These are phyloP conservation scores for Hypoxylon sp. DNA, from an alignment of 2,329 filamentous ascomycete genomes.

Conservation along the genomic window DNA sequence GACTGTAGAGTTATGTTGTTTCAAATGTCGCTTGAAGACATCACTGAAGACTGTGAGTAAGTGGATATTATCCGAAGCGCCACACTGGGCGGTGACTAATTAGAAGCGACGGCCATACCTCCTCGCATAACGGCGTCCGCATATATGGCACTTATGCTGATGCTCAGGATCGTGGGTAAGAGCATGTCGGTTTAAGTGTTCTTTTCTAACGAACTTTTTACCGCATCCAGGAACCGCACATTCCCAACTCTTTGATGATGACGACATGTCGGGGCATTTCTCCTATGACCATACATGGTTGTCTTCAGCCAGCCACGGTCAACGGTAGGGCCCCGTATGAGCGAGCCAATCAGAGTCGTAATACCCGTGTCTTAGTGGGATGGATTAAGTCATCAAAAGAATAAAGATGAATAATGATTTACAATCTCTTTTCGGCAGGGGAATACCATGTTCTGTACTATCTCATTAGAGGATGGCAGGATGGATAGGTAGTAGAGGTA, in stretches of 20 bases:
- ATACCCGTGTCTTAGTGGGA: not conserved
- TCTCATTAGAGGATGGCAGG: conserved; percentile 10
- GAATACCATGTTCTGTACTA: not conserved
- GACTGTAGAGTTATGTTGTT: conserved; percentile 43
- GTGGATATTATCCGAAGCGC: not conserved
- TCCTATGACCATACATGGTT: not conserved
- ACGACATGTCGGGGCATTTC: conserved; percentile 33
- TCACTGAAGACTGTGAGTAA: conserved; percentile 39
- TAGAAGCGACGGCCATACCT: conserved; percentile 38
- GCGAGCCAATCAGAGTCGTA: not conserved
- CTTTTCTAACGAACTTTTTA: conserved; percentile 49
- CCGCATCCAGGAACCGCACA: conserved; percentile 45
- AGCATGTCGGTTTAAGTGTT: conserved; percentile 50
- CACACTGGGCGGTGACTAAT: not conserved
- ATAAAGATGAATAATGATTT: not conserved
- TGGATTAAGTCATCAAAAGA: conserved; percentile 6
- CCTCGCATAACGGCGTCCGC: conserved; percentile 48
- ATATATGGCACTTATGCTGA: conserved; percentile 49
- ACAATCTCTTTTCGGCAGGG: not conserved
- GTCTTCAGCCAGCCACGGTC: conserved; percentile 3
- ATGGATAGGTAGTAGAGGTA: conserved; percentile 11
- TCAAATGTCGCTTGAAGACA: conserved; percentile 48
- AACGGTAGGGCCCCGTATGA: not conserved
- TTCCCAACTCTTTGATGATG: conserved; percentile 40
- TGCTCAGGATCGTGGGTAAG: conserved; percentile 46